Percentiles rank a stretch among this genome's conserved stretches.
These are phyloP conservation scores for Brassica rapa DNA, from an alignment of 345 rosid species.

Conservation along the genomic window DNA sequence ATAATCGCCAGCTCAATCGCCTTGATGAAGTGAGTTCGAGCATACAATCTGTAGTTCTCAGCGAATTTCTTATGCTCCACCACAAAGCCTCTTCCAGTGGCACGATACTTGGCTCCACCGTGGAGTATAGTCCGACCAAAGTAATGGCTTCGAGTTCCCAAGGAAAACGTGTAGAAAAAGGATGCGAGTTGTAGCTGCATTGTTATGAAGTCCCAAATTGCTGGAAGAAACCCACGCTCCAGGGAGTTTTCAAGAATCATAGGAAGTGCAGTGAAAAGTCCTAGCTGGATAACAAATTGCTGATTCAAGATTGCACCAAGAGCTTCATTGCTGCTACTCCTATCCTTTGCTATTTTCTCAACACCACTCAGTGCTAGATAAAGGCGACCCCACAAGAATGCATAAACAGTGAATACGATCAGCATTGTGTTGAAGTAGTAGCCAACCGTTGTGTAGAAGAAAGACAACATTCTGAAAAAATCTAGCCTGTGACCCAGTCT, in stretches of 20 bases:
- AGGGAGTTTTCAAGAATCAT: conserved; percentile 95
- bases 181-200: conserved; percentile 98
- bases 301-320: conserved; percentile 87
- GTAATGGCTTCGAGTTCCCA: conserved; percentile 97
- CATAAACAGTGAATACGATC: conserved; percentile 84
- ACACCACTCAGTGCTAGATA: conserved; percentile 94
- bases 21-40: conserved; percentile 85
- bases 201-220: conserved; percentile 91
- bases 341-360: conserved; percentile 60
- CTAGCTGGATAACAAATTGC: conserved; percentile 91
- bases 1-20: conserved; percentile 87
- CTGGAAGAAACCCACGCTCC: conserved; percentile 93
- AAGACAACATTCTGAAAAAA: conserved; percentile 95
- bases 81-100: conserved; percentile 96
- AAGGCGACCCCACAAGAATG: conserved; percentile 94
- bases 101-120: conserved; percentile 97
- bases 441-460: conserved; percentile 92
- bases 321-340: conserved; percentile 66
- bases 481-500: conserved; percentile 95
- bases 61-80: conserved; percentile 94
- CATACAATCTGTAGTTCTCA: conserved; percentile 82
- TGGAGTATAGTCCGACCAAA: conserved; percentile 96
- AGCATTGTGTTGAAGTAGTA: conserved; percentile 95
- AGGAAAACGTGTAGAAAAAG: conserved; percentile 88
- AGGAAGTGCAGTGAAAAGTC: conserved; percentile 93